Evolutionary conservation across 768 basidiomycete species (phyloP), one percentile per base, ranked within the genome.

Genomic region (Coprinellus aureogranulatus): DNA sequence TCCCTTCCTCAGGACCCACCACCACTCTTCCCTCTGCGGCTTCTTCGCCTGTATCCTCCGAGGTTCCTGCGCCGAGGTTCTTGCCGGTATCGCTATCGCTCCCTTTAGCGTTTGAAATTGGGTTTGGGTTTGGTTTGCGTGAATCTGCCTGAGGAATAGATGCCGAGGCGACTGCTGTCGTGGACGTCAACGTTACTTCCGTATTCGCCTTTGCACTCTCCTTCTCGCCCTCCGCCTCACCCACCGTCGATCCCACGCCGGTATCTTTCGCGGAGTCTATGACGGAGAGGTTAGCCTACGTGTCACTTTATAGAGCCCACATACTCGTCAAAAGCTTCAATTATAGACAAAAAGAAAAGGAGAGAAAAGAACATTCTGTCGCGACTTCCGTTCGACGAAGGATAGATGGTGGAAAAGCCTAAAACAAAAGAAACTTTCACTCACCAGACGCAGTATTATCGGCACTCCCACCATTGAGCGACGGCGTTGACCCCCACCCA

Each of bases 401-500:
- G n/a, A n/a, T n/a, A n/a, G n/a, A n/a, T n/a, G n/a, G n/a, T n/a
- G n/a, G n/a, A n/a, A n/a, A n/a, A n/a, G n/a, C n/a, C n/a, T n/a
- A n/a, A n/a, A n/a, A n/a, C n/a, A n/a, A n/a, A n/a, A n/a, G n/a
- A n/a, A n/a, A n/a, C n/a, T n/a, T n/a, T n/a, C n/a, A n/a, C n/a
- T n/a, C n/a, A n/a, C n/a, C n/a, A n/a, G n/a, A n/a, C n/a, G 3
- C 42, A 55, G 45, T 34, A 8, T 31, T 26, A 49, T 26, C 18
- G 14, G 45, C 54, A 31, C 34, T 34, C 8, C 34, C 34, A 34
- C 34, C 34, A 26, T 31, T 16, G 30, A 22, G 20, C 14, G 54
- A 25, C 5, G 30, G 10, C 2, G 59, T 54, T 6, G 37, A 18
- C 4, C 56, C 51, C 64, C 62, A 67, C 0, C 59, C 65, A 41